Evolutionary conservation across 306 rosid genomes (phyloP).

Genomic region (Cucurbita moschata): DNA sequence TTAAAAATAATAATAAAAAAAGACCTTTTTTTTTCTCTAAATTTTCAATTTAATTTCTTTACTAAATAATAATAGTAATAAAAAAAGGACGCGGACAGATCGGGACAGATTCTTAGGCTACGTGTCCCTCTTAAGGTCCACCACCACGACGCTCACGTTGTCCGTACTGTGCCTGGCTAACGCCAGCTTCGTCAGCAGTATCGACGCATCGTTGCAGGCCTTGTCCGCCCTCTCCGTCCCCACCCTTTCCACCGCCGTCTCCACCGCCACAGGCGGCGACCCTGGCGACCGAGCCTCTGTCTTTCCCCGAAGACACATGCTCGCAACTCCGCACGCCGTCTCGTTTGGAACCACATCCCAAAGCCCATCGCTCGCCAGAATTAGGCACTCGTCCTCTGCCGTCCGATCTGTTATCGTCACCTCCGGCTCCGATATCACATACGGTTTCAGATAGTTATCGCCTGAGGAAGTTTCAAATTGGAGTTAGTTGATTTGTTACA

Average conservation of each 20-base stretch:
- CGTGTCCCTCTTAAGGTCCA: conserved; percentile 25
- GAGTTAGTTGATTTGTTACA: neutral
- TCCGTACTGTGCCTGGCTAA: conserved; percentile 43
- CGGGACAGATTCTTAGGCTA: neutral
- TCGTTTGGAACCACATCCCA: conserved; percentile 62
- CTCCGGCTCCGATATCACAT: conserved; percentile 48
- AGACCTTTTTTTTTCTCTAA: neutral
- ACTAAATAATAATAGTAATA: neutral
- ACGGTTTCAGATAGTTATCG: conserved; percentile 50
- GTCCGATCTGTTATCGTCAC: conserved; percentile 43
- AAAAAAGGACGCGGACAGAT: neutral
- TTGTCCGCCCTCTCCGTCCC: conserved; percentile 6
- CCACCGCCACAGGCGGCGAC: neutral
- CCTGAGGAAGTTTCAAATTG: conserved; percentile 13
- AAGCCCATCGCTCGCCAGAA: conserved; percentile 45
- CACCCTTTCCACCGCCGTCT: neutral
- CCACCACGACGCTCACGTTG: conserved; percentile 51
- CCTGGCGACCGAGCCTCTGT: neutral
- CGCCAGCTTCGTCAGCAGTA: conserved; percentile 51
- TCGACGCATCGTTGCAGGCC: conserved; percentile 38
- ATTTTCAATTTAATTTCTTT: neutral
- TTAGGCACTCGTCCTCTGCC: conserved; percentile 41
- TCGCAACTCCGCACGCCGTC: conserved; percentile 48
- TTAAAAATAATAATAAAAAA: neutral
- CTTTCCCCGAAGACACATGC: conserved; percentile 33